Conservation (phyloP, 441 rosid genomes). For the Pelargonium fulgidum region DNA sequence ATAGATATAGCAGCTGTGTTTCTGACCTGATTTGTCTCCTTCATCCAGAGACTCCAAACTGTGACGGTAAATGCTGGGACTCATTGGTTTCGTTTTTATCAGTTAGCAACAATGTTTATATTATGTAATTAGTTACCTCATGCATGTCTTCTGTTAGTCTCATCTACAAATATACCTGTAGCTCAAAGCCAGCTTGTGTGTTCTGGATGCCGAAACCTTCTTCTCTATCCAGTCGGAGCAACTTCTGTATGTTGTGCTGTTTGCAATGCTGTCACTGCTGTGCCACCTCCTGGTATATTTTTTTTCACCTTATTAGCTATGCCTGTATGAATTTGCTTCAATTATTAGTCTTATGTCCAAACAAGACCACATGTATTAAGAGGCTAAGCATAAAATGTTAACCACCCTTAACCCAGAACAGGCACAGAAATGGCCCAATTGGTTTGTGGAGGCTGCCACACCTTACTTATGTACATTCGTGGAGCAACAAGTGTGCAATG, state of each 20-base stretch:
- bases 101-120: neutral
- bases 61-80: slow-evolving; percentile 3
- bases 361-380: neutral
- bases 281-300: slow-evolving; percentile 87
- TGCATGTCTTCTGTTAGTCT: neutral
- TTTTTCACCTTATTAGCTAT: neutral
- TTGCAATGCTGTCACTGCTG: slow-evolving; percentile 94
- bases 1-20: slow-evolving; percentile 1
- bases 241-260: slow-evolving; percentile 95
- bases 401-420: slow-evolving; percentile 23
- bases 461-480: slow-evolving; percentile 89
- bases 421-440: slow-evolving; percentile 98
- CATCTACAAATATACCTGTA: slow-evolving; percentile 2
- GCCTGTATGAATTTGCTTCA: neutral
- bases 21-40: neutral
- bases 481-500: slow-evolving; percentile 99
- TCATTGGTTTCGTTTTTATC: slow-evolving; percentile 2
- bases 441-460: slow-evolving; percentile 97
- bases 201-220: slow-evolving; percentile 89
- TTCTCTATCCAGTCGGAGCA: slow-evolving; percentile 89
- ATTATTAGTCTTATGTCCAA: neutral
- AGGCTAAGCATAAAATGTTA: neutral
- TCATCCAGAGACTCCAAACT: neutral
- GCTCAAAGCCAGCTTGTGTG: slow-evolving; percentile 92
- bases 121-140: neutral